phyloP scores from a whole-genome alignment of 179 eudicot species.

The Spergularia azorica region DNA sequence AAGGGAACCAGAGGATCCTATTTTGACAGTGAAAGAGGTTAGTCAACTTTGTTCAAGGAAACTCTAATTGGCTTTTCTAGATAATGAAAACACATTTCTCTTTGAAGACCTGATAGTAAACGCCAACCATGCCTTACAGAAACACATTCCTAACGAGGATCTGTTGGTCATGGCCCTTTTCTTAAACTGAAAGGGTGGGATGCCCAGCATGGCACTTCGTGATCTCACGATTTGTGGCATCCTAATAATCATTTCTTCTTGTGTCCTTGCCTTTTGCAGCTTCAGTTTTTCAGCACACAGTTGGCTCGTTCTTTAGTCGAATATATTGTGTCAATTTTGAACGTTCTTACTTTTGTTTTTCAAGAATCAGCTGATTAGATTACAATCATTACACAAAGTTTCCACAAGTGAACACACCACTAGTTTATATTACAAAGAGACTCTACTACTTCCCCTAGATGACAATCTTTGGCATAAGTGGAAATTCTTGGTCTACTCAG shows the following conservation, averaged over 20 bases:
- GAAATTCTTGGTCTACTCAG: too few relatives aligned
- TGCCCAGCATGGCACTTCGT: too few relatives aligned
- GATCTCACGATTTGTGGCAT: background rate
- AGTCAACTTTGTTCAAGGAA: constrained; percentile 5
- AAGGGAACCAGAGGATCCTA: constrained; percentile 41
- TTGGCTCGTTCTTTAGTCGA: background rate
- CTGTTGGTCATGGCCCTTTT: background rate
- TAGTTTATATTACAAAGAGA: too few relatives aligned
- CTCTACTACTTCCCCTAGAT: too few relatives aligned
- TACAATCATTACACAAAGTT: too few relatives aligned
- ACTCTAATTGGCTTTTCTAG: background rate
- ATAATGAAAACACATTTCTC: background rate
- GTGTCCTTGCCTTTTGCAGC: background rate
- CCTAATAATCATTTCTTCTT: background rate
- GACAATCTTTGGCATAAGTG: too few relatives aligned
- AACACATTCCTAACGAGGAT: too few relatives aligned
- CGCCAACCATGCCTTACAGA: background rate
- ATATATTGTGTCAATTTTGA: background rate
- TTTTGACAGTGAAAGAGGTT: constrained; percentile 41
- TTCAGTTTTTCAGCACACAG: background rate
- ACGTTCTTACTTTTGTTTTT: background rate
- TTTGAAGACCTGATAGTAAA: background rate
- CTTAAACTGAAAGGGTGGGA: background rate
- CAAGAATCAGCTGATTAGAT: too few relatives aligned
- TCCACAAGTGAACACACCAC: too few relatives aligned